Evolutionary conservation across 371 early-diverging fungal genomes (phyloP), one percentile per base, ranked within the genome.

Genomic region (Apophysomyces trapeziformis): DNA sequence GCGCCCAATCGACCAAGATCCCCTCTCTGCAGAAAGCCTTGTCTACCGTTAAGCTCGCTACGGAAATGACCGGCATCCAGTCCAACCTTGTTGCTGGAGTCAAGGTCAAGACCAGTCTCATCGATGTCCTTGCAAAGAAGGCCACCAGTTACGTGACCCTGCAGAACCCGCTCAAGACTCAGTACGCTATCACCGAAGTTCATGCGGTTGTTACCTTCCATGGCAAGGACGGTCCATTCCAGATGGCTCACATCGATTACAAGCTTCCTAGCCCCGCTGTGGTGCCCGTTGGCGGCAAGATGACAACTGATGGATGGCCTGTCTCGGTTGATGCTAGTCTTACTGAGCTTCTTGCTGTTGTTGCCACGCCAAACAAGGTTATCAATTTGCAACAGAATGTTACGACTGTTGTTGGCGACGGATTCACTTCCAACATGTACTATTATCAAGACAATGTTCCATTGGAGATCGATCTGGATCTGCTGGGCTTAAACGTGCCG

Each of bases 1-100:
- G 68, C 26, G 32, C 64, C 2, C 47, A 72, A 3, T 82, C 86
- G 9, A 82, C 83, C 38, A 47, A 47, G 0, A 73, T 87, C 57
- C 75, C 65, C 7, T 83, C 86, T 7, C 68, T 87, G 39, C 63
- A 76, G 60, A 70, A 72, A 50, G 85, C 73, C 47, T 66, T 87
- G 46, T 64, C 70, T 12, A 73, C 82, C 16, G 76, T 87, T 47
- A 72, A 76, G 35, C 63, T 85, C 60, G 56, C 71, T n/a, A 70
- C 87, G 1, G 41, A 57, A 41, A 83, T 87, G 68, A 68, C 67
- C 13, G 87, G 87, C 69, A 81, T 85, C 50, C 66, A 70, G 7
- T 74, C 73, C 16, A 73, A 72, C 54, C 59, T 82, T 58, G 77
- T 82, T 46, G 70, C 70, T 2, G 7, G 62, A 5, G 67, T 80